Evolutionary conservation across 2,329 filamentous ascomycete species (phyloP).

Genomic region (Didymella glomerata): DNA sequence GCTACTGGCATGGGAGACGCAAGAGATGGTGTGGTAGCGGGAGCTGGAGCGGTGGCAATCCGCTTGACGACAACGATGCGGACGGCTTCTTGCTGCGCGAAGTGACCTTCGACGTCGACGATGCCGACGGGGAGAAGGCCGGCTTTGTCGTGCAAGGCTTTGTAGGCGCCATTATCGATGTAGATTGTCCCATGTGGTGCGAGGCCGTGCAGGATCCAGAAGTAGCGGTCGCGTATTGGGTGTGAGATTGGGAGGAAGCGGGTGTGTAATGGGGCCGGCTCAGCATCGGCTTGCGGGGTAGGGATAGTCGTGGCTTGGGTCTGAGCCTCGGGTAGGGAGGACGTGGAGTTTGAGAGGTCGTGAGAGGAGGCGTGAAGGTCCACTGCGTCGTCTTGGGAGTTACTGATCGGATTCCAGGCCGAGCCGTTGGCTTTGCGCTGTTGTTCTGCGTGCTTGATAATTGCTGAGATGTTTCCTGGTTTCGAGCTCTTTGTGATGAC

Average conservation of each 20-base stretch:
- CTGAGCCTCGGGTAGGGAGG: slow-evolving; percentile 44
- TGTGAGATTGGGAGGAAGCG: slow-evolving; percentile 86
- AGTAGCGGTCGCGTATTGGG: slow-evolving; percentile 90
- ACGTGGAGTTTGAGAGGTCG: slow-evolving; percentile 34
- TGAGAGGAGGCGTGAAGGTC: slow-evolving; percentile 33
- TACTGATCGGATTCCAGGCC: slow-evolving; percentile 41
- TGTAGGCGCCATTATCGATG: slow-evolving; percentile 89
- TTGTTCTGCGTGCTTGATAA: slow-evolving; percentile 81
- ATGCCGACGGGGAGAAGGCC: slow-evolving; percentile 91
- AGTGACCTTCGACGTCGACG: slow-evolving; percentile 84
- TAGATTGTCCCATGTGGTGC: slow-evolving; percentile 89
- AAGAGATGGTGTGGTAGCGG: not conserved
- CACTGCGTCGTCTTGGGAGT: slow-evolving; percentile 41
- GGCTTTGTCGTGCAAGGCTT: slow-evolving; percentile 81
- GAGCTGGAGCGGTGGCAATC: slow-evolving; percentile 21
- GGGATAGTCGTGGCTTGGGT: slow-evolving; percentile 27
- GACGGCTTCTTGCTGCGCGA: slow-evolving; percentile 92
- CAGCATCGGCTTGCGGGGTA: slow-evolving; percentile 34
- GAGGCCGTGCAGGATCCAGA: slow-evolving; percentile 95
- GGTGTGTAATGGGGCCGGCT: slow-evolving; percentile 75
- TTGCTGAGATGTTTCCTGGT: slow-evolving; percentile 88
- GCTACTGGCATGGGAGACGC: not conserved
- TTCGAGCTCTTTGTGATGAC: slow-evolving; percentile 94
- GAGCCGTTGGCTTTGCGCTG: slow-evolving; percentile 56
- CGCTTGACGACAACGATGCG: slow-evolving; percentile 81